Evolutionary conservation across 257 asterid genomes (phyloP), one percentile per base, ranked within the genome.

Genomic region (Nicotiana obtusifolia): DNA sequence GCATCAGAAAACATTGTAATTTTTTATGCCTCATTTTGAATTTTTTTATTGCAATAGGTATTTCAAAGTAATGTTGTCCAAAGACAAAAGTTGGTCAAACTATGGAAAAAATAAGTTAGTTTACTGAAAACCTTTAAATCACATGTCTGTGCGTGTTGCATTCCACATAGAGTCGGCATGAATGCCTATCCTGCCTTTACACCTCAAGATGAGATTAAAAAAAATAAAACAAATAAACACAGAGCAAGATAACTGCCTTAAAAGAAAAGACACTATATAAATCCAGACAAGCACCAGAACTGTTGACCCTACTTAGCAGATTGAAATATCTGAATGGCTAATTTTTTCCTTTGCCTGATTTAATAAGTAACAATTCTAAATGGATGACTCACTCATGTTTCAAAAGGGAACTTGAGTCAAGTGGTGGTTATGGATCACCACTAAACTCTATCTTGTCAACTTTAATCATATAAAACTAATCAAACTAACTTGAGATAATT

Each of bases 111-210:
- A 71, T 44, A 69, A 5, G n/a, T 71, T 44, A 44, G 60, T 41
- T 44, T 44, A 71, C 14, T 44, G 20, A 14, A 71, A 22, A 0
- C 24, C 5, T 2, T 71, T 71, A 44, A 13, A 71, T 47, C 78
- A 73, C 1, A 22, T 22, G 78, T 22, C 60, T 10, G 15, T 73
- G 60, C 4, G 10, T 22, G 15, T 13, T 73, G 15, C 15, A n/a
- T 44, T 73, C 37, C 37, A 73, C 78, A 44, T 47, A 73, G 8
- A 73, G 35, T 65, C 49, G 16, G 54, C 65, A 65, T 11, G 17
- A 26, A 44, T 65, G 44, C 68, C 81, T 31, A 57, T 54, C 22
- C 68, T 31, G 31, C 31, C 56, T 77, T 77, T 77, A 77, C 81
- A 54, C 54, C 33, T 57, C 44, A 57, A 57, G 54, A 59, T 57